Evolutionary conservation across 768 basidiomycete genomes (phyloP).

Genomic region (Xerocomus potaroensis): DNA sequence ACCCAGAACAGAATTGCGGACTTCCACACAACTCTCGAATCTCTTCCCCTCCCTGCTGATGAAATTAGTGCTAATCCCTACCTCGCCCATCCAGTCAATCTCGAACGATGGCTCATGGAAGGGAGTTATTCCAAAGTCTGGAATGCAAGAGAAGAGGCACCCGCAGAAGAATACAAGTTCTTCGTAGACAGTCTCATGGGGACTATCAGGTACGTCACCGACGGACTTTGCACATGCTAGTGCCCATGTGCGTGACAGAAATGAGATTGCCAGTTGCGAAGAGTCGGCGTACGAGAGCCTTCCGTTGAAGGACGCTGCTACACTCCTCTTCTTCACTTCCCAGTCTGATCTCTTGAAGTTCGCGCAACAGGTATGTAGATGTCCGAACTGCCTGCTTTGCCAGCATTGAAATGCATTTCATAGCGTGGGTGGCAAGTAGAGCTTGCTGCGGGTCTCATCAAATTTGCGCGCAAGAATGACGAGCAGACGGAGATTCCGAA

Average conservation of each 20-base stretch:
- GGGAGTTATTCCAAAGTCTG: constrained; percentile 98
- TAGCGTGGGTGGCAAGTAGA: constrained; percentile 87
- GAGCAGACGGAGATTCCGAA: constrained; percentile 85
- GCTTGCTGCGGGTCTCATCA: constrained; percentile 62
- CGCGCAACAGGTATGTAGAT: constrained; percentile 62
- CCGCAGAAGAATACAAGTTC: constrained; percentile 91
- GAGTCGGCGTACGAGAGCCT: constrained; percentile 91
- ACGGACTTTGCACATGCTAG: neutral
- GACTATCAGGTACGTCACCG: constrained; percentile 70
- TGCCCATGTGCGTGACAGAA: constrained; percentile 43
- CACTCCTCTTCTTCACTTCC: constrained; percentile 85
- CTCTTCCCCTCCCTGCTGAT: constrained; percentile 69
- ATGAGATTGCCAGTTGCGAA: constrained; percentile 96
- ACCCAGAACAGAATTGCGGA: constrained; percentile 96
- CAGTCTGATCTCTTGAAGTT: constrained; percentile 80
- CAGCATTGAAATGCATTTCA: constrained; percentile 1
- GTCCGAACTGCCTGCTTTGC: neutral
- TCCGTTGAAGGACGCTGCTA: constrained; percentile 85
- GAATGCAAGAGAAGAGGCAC: constrained; percentile 89
- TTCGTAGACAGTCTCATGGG: constrained; percentile 92
- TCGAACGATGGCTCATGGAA: constrained; percentile 98
- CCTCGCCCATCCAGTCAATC: constrained; percentile 82
- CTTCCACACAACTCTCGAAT: constrained; percentile 95
- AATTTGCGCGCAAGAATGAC: constrained; percentile 76
- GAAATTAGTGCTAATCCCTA: constrained; percentile 64